Conservation (phyloP, 108 stramenopile genomes). For the Cyclostephanos tholiformis region DNA sequence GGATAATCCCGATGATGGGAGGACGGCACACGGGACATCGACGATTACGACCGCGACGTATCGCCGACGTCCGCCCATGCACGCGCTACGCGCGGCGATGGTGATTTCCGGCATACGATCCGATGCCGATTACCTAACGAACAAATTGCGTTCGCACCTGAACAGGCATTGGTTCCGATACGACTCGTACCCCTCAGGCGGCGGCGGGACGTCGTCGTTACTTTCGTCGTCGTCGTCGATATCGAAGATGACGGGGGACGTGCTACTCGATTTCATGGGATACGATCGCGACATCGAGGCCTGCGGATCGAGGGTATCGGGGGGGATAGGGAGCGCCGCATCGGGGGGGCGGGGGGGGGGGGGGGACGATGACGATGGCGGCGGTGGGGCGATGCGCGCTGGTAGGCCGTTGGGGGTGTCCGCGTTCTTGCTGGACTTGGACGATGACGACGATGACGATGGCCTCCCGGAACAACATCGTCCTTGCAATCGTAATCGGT, state of each 20-base stretch:
- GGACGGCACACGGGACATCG: not conserved
- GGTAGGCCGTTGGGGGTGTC: constrained; percentile 48
- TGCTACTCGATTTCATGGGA: constrained; percentile 35
- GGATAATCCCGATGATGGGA: not conserved
- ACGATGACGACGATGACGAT: not conserved
- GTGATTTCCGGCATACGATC: constrained; percentile 24
- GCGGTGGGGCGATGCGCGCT: constrained; percentile 2
- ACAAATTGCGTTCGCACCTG: constrained; percentile 22
- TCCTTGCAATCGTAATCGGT: not conserved
- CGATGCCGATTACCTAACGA: constrained; percentile 23
- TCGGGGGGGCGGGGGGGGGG: constrained; percentile 16
- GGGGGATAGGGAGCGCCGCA: constrained; percentile 43
- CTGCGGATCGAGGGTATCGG: constrained; percentile 16
- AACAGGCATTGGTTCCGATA: constrained; percentile 46
- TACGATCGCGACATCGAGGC: constrained; percentile 37
- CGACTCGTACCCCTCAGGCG: constrained; percentile 18
- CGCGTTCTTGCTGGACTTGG: constrained; percentile 33
- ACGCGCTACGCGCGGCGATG: constrained; percentile 31
- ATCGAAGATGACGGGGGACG: constrained; percentile 31
- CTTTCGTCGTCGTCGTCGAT: constrained; percentile 14
- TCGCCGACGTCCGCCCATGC: not conserved
- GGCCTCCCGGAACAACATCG: not conserved
- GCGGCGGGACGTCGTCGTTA: no score
- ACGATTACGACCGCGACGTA: not conserved
- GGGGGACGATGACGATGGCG: constrained; percentile 11